Conservation (phyloP, 169 alveolate genomes). For the Plasmodium blacklocki region DNA sequence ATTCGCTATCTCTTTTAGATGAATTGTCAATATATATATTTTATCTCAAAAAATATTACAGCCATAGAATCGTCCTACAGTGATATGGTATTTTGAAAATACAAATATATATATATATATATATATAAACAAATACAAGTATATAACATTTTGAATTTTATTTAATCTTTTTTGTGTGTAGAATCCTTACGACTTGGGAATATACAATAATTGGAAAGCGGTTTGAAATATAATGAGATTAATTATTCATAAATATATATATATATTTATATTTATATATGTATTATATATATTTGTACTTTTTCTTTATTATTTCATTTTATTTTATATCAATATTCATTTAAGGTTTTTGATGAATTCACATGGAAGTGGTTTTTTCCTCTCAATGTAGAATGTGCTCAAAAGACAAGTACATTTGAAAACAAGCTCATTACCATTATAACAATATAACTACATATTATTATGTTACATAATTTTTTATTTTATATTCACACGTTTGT, state of each 20-base stretch:
- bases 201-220: constrained; percentile 59
- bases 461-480: neutral
- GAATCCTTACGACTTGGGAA: constrained; percentile 69
- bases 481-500: neutral
- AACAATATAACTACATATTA: neutral
- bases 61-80: constrained; percentile 50
- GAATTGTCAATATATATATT: constrained; percentile 51
- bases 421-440: neutral
- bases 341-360: constrained; percentile 60
- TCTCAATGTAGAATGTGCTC: constrained; percentile 25
- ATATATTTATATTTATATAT: neutral
- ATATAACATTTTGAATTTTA: neutral
- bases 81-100: constrained; percentile 24
- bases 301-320: too few relatives aligned
- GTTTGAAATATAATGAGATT: constrained; percentile 1
- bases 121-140: neutral
- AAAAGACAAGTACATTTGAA: constrained; percentile 16
- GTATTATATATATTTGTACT: neutral
- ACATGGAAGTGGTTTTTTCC: constrained; percentile 73
- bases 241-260: neutral
- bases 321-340: neutral
- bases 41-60: constrained; percentile 52
- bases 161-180: neutral
- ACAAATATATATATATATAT: neutral
- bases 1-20: constrained; percentile 13